These are phyloP conservation scores for Talaromyces sp. DNA, from an alignment of 2,329 filamentous ascomycete species.

Conservation along the genomic window DNA sequence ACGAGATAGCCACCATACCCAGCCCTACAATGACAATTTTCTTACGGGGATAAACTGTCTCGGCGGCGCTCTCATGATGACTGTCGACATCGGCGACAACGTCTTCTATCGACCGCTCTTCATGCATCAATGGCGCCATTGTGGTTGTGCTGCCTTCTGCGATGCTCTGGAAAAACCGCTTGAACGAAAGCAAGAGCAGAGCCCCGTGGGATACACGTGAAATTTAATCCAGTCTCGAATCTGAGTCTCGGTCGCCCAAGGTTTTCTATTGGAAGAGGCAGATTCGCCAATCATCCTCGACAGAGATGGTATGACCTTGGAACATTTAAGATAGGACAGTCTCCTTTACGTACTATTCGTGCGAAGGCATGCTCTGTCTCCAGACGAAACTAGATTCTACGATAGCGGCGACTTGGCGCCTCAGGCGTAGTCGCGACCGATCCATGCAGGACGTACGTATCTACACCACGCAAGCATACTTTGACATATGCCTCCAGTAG, in stretches of 20 bases:
- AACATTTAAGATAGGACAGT: neutral
- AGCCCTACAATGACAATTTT: conserved; percentile 75
- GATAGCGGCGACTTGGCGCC: conserved; percentile 2
- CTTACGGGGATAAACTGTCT: conserved; percentile 43
- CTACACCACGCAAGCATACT: neutral
- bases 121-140: conserved; percentile 8
- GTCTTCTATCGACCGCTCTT: neutral
- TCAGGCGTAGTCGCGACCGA: neutral
- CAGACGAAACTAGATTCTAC: neutral
- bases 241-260: neutral
- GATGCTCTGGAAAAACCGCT: neutral
- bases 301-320: neutral
- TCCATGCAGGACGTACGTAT: neutral
- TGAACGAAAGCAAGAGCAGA: neutral
- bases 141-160: neutral
- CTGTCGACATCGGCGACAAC: neutral
- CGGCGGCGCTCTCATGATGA: neutral
- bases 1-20: conserved; percentile 87
- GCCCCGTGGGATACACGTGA: neutral
- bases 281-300: neutral
- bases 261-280: neutral
- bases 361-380: neutral
- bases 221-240: neutral
- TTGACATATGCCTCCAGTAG: neutral
- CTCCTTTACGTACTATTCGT: neutral